Conservation (phyloP, 2,329 filamentous ascomycete species). For the Cytospora schulzeri region DNA sequence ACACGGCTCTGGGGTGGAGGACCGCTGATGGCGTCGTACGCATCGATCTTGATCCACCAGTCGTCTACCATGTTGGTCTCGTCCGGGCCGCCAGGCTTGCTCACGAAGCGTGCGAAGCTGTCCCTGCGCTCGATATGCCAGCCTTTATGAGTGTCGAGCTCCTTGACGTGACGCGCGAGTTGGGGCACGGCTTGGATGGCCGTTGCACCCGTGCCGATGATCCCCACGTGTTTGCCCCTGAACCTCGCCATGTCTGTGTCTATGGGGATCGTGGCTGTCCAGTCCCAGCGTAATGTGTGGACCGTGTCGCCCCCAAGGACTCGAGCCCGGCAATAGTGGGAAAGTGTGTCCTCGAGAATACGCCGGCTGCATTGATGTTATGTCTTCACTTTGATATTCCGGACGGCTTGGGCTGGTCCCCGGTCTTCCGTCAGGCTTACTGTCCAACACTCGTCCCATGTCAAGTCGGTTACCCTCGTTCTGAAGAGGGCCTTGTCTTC, state of each 20-base stretch:
- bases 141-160: slow-evolving; percentile 42
- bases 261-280: slow-evolving; percentile 30
- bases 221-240: slow-evolving; percentile 33
- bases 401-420: not conserved
- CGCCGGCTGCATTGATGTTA: slow-evolving; percentile 12
- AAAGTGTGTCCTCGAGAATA: slow-evolving; percentile 42
- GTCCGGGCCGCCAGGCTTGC: slow-evolving; percentile 11
- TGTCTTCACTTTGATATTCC: slow-evolving; percentile 1
- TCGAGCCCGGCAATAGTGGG: slow-evolving; percentile 40
- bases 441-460: slow-evolving; percentile 32
- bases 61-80: slow-evolving; percentile 36
- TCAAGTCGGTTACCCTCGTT: not conserved
- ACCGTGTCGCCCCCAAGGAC: slow-evolving; percentile 33
- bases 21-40: not conserved
- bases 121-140: slow-evolving; percentile 52
- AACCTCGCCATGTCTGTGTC: slow-evolving; percentile 37
- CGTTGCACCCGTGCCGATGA: slow-evolving; percentile 35
- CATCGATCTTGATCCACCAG: slow-evolving; percentile 44
- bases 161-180: slow-evolving; percentile 38
- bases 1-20: slow-evolving; percentile 28
- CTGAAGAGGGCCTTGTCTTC: not conserved
- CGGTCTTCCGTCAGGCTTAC: slow-evolving; percentile 26
- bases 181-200: slow-evolving; percentile 34
- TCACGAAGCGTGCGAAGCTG: slow-evolving; percentile 42
- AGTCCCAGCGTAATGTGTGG: slow-evolving; percentile 34